Percentiles rank a stretch among this genome's conserved stretches.
Conservation (phyloP, 1,139 yeast species). For the Nadsonia commutata region DNA sequence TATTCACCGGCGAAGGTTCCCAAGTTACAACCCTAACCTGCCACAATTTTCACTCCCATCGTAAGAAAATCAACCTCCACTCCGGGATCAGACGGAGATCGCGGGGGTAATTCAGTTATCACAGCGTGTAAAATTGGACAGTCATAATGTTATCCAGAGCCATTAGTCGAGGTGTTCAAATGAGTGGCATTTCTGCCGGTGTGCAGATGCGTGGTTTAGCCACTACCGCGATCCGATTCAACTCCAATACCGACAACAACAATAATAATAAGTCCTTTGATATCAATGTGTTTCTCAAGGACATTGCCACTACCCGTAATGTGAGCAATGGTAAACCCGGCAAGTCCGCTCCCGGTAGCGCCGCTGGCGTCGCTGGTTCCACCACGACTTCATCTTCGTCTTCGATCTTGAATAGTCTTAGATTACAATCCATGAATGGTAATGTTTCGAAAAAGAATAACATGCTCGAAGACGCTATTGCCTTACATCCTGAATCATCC, state of each 20-base stretch:
- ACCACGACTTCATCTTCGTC: not conserved
- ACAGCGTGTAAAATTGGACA: too few relatives aligned
- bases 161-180: too few relatives aligned
- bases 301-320: not conserved
- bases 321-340: not conserved
- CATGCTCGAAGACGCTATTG: not conserved
- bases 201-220: not conserved
- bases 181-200: too few relatives aligned
- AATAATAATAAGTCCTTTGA: not conserved
- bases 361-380: too few relatives aligned
- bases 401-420: not conserved
- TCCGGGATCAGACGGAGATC: not conserved
- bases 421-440: not conserved
- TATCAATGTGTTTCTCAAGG: not conserved
- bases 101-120: too few relatives aligned
- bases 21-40: not conserved
- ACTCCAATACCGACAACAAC: not conserved
- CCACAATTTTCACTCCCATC: not conserved
- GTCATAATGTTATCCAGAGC: too few relatives aligned
- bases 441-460: not conserved
- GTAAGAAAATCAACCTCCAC: not conserved
- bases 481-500: not conserved
- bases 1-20: too few relatives aligned
- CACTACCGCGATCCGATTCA: not conserved
- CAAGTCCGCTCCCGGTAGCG: not conserved